phyloP scores from a whole-genome alignment of 2,329 filamentous ascomycete species.

The Sporothrix dimorphospora region DNA sequence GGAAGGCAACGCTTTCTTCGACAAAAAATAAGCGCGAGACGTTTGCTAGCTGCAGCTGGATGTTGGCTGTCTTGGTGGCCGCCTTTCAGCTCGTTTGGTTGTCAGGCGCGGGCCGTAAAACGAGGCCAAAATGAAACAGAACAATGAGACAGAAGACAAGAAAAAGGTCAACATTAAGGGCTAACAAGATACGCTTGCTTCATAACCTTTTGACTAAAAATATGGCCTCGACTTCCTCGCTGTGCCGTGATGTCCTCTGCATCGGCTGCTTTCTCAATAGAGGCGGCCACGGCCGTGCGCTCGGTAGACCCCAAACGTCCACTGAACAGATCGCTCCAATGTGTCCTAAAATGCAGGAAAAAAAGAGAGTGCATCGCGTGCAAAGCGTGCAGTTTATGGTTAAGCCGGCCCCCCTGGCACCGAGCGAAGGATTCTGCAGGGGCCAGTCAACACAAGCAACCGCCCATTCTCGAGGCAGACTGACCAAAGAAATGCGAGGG shows the following conservation, averaged over 20 bases:
- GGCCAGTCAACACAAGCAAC: background rate
- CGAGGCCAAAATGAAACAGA: background rate
- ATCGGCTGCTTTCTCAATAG: background rate
- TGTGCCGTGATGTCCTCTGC: background rate
- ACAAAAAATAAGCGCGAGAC: background rate
- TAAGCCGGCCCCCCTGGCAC: background rate
- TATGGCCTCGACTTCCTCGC: no score
- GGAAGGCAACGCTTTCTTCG: no score
- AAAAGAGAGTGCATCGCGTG: background rate
- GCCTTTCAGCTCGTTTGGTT: background rate
- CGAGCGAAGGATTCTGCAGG: conserved; percentile 4
- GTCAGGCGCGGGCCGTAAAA: background rate
- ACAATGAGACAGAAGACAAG: background rate
- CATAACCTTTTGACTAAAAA: no score
- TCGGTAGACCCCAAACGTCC: background rate
- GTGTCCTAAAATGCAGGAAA: background rate
- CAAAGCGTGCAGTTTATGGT: background rate
- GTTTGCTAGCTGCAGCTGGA: background rate
- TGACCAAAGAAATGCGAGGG: background rate
- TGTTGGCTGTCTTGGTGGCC: background rate
- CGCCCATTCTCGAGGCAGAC: background rate
- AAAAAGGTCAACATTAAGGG: no score
- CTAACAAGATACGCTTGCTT: no score
- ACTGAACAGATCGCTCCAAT: no score
- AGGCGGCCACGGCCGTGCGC: background rate